Evolutionary conservation across 1,139 yeast genomes (phyloP).

Genomic region (Candida smagusa): DNA sequence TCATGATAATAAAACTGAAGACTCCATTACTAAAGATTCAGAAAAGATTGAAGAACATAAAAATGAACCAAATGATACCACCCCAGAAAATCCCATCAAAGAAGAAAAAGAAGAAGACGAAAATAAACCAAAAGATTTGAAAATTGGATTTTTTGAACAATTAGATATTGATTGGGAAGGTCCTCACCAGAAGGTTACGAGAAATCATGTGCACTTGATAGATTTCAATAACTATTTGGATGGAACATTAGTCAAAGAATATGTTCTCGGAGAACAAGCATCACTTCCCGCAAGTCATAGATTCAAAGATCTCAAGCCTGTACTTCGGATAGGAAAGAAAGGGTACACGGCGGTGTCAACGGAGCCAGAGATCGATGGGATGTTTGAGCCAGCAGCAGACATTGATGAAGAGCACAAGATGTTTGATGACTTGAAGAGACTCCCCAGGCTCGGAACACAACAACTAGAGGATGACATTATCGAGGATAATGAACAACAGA

Average conservation of each 20-base stretch:
- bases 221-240: constrained; percentile 38
- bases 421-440: constrained; percentile 50
- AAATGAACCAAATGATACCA: neutral
- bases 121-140: constrained; percentile 8
- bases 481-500: constrained; percentile 37
- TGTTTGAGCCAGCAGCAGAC: constrained; percentile 32
- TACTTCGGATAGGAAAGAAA: constrained; percentile 47
- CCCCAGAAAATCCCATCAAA: neutral
- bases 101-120: constrained; percentile 4
- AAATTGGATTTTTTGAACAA: constrained; percentile 16
- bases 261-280: constrained; percentile 62
- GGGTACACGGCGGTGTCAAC: constrained; percentile 32
- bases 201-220: constrained; percentile 47
- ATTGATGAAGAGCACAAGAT: constrained; percentile 37
- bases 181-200: constrained; percentile 57
- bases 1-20: constrained; percentile 1
- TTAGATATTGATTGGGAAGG: constrained; percentile 47
- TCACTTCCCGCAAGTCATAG: constrained; percentile 49
- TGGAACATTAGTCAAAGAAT: constrained; percentile 31
- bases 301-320: constrained; percentile 52
- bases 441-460: constrained; percentile 66
- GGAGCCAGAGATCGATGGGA: constrained; percentile 35
- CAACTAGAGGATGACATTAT: constrained; percentile 47
- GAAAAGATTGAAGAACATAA: neutral
- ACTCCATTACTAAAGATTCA: neutral